Percentiles rank a stretch among this genome's conserved stretches.
Evolutionary conservation across 345 rosid genomes (phyloP).

Genomic region (Limnanthes douglasii): DNA sequence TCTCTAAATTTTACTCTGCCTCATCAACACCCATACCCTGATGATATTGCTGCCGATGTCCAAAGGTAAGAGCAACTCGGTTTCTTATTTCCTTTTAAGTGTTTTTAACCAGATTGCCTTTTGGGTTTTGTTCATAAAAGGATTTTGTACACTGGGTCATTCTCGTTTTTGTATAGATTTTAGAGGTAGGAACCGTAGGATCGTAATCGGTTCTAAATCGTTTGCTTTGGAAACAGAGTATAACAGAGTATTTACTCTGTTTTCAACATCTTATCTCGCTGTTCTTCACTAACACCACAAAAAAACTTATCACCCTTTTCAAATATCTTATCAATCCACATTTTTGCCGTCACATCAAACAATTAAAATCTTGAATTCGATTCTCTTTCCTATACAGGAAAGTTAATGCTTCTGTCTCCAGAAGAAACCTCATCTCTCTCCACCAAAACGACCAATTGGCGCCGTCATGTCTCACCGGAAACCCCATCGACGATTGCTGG

Average conservation of each 20-base stretch:
- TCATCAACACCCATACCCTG: slow-evolving; percentile 57
- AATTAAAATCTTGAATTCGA: slow-evolving; percentile 2
- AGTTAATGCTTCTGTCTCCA: slow-evolving; percentile 18
- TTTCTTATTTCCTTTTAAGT: too few relatives aligned
- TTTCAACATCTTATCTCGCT: too few relatives aligned
- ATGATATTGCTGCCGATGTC: slow-evolving; percentile 34
- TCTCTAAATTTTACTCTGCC: slow-evolving; percentile 34
- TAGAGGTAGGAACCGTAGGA: too few relatives aligned
- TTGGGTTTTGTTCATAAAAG: background rate
- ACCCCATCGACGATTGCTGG: slow-evolving; percentile 83
- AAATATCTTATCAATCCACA: background rate
- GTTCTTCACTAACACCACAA: too few relatives aligned
- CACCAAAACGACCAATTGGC: slow-evolving; percentile 7
- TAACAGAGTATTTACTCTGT: too few relatives aligned
- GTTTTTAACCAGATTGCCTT: background rate
- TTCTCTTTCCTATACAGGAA: slow-evolving; percentile 8
- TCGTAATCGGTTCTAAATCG: too few relatives aligned
- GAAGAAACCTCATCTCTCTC: slow-evolving; percentile 17
- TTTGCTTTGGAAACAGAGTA: too few relatives aligned
- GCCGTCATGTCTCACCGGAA: slow-evolving; percentile 38
- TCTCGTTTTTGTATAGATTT: background rate
- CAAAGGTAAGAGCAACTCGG: slow-evolving; percentile 19
- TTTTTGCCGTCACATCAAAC: background rate
- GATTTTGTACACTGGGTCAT: background rate
- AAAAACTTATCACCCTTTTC: too few relatives aligned